Percentiles rank a stretch among this genome's conserved stretches.
Evolutionary conservation across 2,329 filamentous ascomycete species (phyloP).

Genomic region (Xylariaceae sp.): DNA sequence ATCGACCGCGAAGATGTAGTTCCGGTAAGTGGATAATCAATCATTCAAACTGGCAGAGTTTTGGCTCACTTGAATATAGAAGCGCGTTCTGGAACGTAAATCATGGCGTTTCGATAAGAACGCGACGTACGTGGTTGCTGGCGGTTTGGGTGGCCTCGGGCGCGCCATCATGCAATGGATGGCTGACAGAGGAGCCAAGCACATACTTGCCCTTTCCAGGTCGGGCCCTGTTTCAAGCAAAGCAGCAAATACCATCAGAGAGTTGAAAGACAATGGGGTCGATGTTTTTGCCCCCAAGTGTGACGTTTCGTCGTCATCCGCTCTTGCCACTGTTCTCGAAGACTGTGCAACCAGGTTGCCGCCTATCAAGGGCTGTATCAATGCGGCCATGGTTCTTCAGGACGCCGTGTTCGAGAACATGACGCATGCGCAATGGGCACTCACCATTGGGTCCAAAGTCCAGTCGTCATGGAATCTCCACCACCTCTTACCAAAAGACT

Average conservation of each 20-base stretch:
- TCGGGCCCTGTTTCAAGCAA: conserved; percentile 15
- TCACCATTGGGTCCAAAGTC: conserved; percentile 20
- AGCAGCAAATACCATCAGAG: conserved; percentile 12
- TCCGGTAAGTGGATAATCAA: conserved; percentile 16
- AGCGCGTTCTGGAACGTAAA: conserved; percentile 14
- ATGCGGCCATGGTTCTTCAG: conserved; percentile 38
- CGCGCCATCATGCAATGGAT: conserved; percentile 23
- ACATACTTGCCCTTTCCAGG: conserved; percentile 21
- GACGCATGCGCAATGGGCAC: conserved; percentile 20
- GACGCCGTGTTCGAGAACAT: conserved; percentile 25
- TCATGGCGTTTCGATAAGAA: conserved; percentile 21
- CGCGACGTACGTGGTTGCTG: conserved; percentile 23
- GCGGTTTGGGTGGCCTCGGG: conserved; percentile 26
- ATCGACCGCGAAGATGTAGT: conserved; percentile 18
- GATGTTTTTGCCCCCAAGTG: conserved; percentile 15
- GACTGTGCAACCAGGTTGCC: conserved; percentile 8
- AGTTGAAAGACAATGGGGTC: conserved; percentile 11
- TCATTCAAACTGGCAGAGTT: background rate
- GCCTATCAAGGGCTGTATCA: conserved; percentile 38
- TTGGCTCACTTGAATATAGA: conserved; percentile 9
- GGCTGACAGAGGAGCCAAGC: conserved; percentile 17
- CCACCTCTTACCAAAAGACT: conserved; percentile 12
- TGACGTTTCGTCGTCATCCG: conserved; percentile 15
- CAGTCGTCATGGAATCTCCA: conserved; percentile 19
- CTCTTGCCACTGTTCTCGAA: conserved; percentile 10